phyloP scores from a whole-genome alignment of 257 asterid species.

The Solanum phureja region DNA sequence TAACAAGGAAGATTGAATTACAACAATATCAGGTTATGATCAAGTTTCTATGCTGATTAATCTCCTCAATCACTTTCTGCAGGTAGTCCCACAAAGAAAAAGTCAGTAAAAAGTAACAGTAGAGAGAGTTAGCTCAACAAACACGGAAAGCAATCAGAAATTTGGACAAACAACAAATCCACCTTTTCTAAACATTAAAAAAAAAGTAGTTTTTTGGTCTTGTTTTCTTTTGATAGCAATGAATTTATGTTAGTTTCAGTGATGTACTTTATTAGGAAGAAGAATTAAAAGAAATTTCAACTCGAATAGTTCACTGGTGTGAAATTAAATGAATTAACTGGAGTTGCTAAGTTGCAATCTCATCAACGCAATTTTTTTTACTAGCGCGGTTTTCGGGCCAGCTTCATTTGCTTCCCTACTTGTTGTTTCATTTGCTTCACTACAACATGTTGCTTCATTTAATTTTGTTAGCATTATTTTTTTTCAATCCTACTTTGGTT shows the following conservation, averaged over 20 bases:
- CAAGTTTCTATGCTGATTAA: neutral
- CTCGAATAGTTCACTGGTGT: neutral
- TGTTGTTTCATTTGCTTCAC: neutral
- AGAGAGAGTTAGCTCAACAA: neutral
- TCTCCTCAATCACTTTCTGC: neutral
- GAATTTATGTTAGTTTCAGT: neutral
- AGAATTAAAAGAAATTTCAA: neutral
- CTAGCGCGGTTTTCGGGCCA: neutral
- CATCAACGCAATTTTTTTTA: neutral
- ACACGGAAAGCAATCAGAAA: neutral
- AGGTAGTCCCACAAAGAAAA: neutral
- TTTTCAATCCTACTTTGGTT: neutral
- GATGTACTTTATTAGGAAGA: neutral
- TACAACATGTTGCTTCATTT: neutral
- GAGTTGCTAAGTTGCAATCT: neutral
- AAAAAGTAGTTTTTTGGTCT: neutral
- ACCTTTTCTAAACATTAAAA: neutral
- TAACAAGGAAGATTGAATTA: constrained; percentile 15
- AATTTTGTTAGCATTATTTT: neutral
- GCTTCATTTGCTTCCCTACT: neutral
- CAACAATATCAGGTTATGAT: neutral
- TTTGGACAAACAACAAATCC: neutral
- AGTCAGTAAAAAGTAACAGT: neutral
- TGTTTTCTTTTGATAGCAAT: neutral
- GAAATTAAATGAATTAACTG: neutral